A percentile compares a stretch with the other conserved stretches of the same genome.
phyloP scores from a whole-genome alignment of 495 filamentous ascomycete genomes.

The Thermochaetoides thermophila region DNA sequence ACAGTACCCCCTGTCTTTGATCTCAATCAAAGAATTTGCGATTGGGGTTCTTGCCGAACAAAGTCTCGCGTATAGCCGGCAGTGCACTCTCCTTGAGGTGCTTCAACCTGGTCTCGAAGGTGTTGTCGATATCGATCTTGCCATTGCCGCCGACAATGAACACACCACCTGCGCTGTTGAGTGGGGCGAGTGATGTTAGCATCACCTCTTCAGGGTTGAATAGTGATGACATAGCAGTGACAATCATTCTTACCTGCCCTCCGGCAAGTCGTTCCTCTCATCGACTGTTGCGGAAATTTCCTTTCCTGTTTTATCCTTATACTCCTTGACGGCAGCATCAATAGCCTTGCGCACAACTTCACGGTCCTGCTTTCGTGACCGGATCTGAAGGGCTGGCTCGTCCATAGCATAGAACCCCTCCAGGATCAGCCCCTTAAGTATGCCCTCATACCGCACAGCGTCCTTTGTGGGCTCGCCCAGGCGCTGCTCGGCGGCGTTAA shows the following conservation, averaged over 20 bases:
- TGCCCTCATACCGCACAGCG: conserved; percentile 52
- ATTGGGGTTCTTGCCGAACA: conserved; percentile 89
- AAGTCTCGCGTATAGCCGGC: conserved; percentile 63
- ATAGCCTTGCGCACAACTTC: conserved; percentile 60
- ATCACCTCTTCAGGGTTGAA: conserved; percentile 1
- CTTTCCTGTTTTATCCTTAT: conserved; percentile 58
- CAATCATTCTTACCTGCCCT: conserved; percentile 55
- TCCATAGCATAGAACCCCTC: conserved; percentile 81
- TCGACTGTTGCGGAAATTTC: conserved; percentile 48
- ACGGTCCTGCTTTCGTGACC: conserved; percentile 66
- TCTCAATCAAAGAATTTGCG: conserved; percentile 81
- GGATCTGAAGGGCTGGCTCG: conserved; percentile 59
- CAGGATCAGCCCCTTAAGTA: conserved; percentile 66
- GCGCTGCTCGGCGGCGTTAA: conserved; percentile 57
- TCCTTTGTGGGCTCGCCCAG: conserved; percentile 52
- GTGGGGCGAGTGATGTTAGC: conserved; percentile 2
- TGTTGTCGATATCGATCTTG: conserved; percentile 98
- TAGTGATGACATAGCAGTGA: not conserved
- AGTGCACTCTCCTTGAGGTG: conserved; percentile 72
- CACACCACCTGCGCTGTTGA: conserved; percentile 64
- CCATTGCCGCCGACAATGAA: conserved; percentile 65
- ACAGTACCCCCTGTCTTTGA: not conserved
- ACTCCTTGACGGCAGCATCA: conserved; percentile 59
- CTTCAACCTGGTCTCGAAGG: conserved; percentile 79
- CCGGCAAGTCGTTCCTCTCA: conserved; percentile 63